Base-by-base conservation (phyloP, 176 grass and related monocot species). In the Guadua angustifolia region DNA sequence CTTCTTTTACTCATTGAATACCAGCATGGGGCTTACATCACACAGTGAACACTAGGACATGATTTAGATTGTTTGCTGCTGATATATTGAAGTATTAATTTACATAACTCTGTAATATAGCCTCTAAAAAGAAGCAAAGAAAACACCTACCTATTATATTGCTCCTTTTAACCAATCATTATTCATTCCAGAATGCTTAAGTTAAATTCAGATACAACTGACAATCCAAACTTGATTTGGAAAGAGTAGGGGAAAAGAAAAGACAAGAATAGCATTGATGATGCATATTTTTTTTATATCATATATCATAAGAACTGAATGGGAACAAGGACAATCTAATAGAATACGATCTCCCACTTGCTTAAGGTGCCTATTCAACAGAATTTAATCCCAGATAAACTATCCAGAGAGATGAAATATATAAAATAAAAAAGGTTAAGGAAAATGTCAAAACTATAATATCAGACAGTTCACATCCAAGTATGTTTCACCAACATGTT, bases 381-480 rank as follows among this genome's bases (percentile, higher is more conserved):
- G 17, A 47, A 81, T 2, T 59, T 17, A 66, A 66, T 19, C 52
- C 38, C 12, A 58, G 36, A 70, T 2, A 68, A 43, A 62, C 25
- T 35, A 65, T 56, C 29, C 15, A 42, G 17, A 81, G 61, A 87
- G 19, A 70, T 46, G 25, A 61, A 26, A 36, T 36, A 45, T 33
- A 83, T 63, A 77, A 66, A 80, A 79, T 33, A n/a, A 75, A 66
- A 66, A 68, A 66, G 50, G 47, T 67, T 69, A 36, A 32, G 33
- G 59, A 69, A 85, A 85, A 59, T 42, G 32, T 69, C 59, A 84
- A 75, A 75, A 40, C 29, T 68, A 84, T 36, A 74, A 46, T 69
- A 76, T 7, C 38, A 64, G n/a, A 18, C 42, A 79, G 44, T 70
- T 75, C 9, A 68, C 16, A 50, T 61, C 15, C 52, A 81, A 44